Evolutionary conservation across 345 rosid genomes (phyloP), one percentile per base, ranked within the genome.

Genomic region (Populus deltoides): DNA sequence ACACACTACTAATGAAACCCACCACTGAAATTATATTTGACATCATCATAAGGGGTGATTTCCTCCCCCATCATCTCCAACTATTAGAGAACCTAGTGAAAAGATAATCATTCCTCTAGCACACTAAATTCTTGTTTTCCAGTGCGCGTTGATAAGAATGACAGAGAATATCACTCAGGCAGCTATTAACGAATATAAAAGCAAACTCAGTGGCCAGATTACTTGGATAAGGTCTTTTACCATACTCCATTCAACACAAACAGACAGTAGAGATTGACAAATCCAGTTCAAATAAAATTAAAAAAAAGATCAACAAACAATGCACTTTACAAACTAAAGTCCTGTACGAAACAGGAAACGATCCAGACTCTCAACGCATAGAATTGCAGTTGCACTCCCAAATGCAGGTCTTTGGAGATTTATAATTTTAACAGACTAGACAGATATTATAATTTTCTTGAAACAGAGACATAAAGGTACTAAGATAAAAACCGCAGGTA

Each of bases 281-380:
- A 11, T 43, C 47, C 47, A 43, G 47, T 43, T 43, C 47, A 43
- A 43, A 33, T 33, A 33, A 33, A 33, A 33, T 33, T 33, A 4
- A 33, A 33, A 33, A 31, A 9, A 35, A 49, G 75, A 75, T 79
- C 68, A 25, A 73, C 77, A 78, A 68, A 67, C 81, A 78, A 88
- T 55, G 77, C 84, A 80, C 85, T 86, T 83, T 86, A 86, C 89
- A 88, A 85, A 59, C 83, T 77, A 69, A n/a, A 22, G 22, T 62
- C 85, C 86, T 55, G 81, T 8, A 11, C 51, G 29, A 65, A 77
- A 68, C 84, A 80, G 78, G 80, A 68, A 74, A 76, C 81, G 43
- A 78, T 78, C 77, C 76, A 43, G 66, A 76, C 82, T 78, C 79
- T 53, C 4, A 16, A 33, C 72, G 77, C 47, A 43, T 25, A n/a